A percentile compares a stretch with the other conserved stretches of the same genome.
phyloP scores from a whole-genome alignment of 768 basidiomycete species.

The Gymnopilus dilepis region DNA sequence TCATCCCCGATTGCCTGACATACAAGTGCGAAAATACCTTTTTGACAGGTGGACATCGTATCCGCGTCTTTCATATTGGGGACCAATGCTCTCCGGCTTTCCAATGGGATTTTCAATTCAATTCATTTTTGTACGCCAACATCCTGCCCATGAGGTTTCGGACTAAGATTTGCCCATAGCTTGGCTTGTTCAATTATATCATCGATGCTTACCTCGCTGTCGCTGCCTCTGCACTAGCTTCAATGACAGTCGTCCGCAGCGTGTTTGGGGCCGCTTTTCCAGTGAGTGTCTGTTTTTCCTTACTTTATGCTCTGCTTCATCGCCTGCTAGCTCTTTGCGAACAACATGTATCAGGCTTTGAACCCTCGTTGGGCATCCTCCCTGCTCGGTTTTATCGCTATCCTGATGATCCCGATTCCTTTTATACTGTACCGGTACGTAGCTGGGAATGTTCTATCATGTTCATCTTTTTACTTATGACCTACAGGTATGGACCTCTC shows the following conservation, averaged over 20 bases:
- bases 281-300: constrained; percentile 28
- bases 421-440: constrained; percentile 48
- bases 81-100: constrained; percentile 54
- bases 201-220: constrained; percentile 62
- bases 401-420: constrained; percentile 57
- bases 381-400: constrained; percentile 55
- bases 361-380: constrained; percentile 65
- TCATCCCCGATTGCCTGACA: background rate
- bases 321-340: constrained; percentile 51
- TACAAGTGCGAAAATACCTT: constrained; percentile 10
- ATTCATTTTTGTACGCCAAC: constrained; percentile 55
- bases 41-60: constrained; percentile 61
- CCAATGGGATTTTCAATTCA: constrained; percentile 58
- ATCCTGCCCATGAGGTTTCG: background rate
- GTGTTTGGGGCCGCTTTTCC: constrained; percentile 59
- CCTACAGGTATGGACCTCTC: constrained; percentile 50
- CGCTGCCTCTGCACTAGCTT: constrained; percentile 62
- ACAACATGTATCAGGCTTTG: constrained; percentile 57
- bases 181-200: constrained; percentile 62
- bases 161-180: constrained; percentile 32
- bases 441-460: too few relatives aligned
- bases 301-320: constrained; percentile 8
- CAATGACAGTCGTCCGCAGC: constrained; percentile 57
- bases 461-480: too few relatives aligned
- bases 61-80: constrained; percentile 56